These are phyloP conservation scores for Haemoproteus tartakovskyi DNA, from an alignment of 169 alveolate genomes.

Conservation along the genomic window DNA sequence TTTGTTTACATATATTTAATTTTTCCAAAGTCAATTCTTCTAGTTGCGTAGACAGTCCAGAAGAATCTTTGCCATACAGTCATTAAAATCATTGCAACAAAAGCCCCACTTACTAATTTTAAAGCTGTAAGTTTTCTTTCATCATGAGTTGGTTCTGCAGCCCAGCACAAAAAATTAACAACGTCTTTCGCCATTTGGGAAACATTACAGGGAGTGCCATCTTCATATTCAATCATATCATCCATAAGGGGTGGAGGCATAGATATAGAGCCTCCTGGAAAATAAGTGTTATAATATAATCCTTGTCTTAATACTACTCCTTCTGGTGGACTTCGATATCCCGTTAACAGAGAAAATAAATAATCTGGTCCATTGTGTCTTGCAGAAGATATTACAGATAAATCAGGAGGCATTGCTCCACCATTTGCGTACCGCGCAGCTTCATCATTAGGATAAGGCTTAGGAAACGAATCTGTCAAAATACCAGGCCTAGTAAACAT, in stretches of 20 bases:
- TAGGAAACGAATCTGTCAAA: conserved; percentile 83
- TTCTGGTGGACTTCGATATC: conserved; percentile 94
- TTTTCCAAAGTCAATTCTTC: conserved; percentile 83
- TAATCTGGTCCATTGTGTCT: conserved; percentile 92
- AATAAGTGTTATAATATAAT: conserved; percentile 91
- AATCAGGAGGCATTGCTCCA: conserved; percentile 95
- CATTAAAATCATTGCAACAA: conserved; percentile 80
- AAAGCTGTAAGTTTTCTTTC: conserved; percentile 82
- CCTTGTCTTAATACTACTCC: conserved; percentile 95
- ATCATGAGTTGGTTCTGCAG: conserved; percentile 86
- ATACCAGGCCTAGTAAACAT: conserved; percentile 86
- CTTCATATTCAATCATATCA: conserved; percentile 95
- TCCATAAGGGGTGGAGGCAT: conserved; percentile 97
- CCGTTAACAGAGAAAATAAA: conserved; percentile 90
- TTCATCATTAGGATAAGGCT: conserved; percentile 86
- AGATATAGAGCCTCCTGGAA: conserved; percentile 95
- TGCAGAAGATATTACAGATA: conserved; percentile 90
- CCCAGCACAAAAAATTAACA: conserved; percentile 84
- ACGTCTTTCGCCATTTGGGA: conserved; percentile 94
- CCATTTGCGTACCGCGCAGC: conserved; percentile 95
- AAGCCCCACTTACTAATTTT: conserved; percentile 77
- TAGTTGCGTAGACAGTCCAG: conserved; percentile 83
- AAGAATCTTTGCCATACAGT: conserved; percentile 85
- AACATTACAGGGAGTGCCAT: conserved; percentile 95
- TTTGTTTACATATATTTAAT: conserved; percentile 70